A percentile compares a stretch with the other conserved stretches of the same genome.
Conservation (phyloP, 2,329 filamentous ascomycete genomes). For the Emmonsiellopsis sp. region DNA sequence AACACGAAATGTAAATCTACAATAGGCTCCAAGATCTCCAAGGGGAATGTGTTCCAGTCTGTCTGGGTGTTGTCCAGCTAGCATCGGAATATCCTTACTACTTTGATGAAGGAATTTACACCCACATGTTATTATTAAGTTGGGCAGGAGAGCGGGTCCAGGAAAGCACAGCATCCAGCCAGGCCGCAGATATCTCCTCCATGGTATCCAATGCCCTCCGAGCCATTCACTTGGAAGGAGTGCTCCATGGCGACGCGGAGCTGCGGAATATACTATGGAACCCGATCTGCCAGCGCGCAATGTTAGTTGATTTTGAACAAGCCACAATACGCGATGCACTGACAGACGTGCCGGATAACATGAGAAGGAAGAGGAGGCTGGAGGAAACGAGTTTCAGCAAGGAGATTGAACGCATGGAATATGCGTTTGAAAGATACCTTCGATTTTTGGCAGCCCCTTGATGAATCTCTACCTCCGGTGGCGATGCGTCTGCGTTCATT, state of each 20-base stretch:
- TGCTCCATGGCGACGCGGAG: slow-evolving; percentile 10
- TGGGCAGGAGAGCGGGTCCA: slow-evolving; percentile 3
- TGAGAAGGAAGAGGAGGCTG: neutral
- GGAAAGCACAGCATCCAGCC: neutral
- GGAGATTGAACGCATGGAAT: neutral
- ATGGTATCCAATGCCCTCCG: neutral
- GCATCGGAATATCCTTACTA: neutral
- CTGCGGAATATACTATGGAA: slow-evolving; percentile 11
- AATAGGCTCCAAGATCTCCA: slow-evolving; percentile 2
- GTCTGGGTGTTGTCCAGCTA: neutral
- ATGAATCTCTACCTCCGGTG: neutral
- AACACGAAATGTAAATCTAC: slow-evolving; percentile 1
- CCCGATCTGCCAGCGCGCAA: slow-evolving; percentile 9
- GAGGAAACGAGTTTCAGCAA: neutral
- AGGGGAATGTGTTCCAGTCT: slow-evolving; percentile 1
- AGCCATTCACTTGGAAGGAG: slow-evolving; percentile 6
- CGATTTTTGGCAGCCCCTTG: neutral
- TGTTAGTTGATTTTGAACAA: slow-evolving; percentile 5
- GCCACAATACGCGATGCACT: neutral
- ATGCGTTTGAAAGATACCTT: neutral
- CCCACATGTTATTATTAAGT: slow-evolving; percentile 4
- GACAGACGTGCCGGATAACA: neutral
- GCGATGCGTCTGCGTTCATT: no score
- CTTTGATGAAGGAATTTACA: neutral
- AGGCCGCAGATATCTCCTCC: neutral